Percentiles rank a stretch among this genome's conserved stretches.
Conservation (phyloP, 805 yeast genomes). For the Metschnikowia cubensis region DNA sequence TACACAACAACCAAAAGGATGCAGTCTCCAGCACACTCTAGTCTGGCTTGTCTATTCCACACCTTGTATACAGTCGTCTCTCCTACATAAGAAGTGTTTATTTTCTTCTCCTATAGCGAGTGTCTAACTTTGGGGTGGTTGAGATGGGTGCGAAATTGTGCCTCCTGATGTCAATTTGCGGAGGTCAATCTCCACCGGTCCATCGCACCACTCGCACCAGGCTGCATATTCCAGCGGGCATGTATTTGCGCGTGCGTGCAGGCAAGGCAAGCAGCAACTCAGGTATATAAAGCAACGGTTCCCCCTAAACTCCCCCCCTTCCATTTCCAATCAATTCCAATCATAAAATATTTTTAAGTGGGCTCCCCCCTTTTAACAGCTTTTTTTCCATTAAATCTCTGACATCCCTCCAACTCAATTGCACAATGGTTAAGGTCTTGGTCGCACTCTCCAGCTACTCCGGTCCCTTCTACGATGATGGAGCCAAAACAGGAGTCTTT, state of each 20-base stretch:
- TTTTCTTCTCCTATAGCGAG: too few species aligned
- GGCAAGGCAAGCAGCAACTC: too few species aligned
- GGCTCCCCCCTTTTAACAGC: too few species aligned
- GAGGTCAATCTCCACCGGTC: background rate
- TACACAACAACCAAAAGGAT: too few species aligned
- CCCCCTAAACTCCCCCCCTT: background rate
- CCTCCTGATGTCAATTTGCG: background rate
- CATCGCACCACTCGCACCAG: background rate
- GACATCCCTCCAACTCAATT: background rate
- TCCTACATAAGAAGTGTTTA: too few species aligned
- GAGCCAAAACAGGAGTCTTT: conserved; percentile 57
- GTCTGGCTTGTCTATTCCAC: too few species aligned
- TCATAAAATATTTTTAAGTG: background rate
- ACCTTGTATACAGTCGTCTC: too few species aligned
- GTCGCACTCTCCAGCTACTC: conserved; percentile 42
- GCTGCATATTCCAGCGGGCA: background rate
- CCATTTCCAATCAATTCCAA: too few species aligned
- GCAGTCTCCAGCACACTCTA: too few species aligned
- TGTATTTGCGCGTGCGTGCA: background rate
- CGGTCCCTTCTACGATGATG: conserved; percentile 52
- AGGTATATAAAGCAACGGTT: background rate
- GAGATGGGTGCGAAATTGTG: too few species aligned
- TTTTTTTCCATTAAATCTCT: too few species aligned
- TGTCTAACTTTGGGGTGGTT: too few species aligned
- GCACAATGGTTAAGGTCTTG: conserved; percentile 34